Percentiles rank a stretch among this genome's conserved stretches.
Evolutionary conservation across 148 eudicot species (phyloP).

Genomic region (Gaultheria prostrata): DNA sequence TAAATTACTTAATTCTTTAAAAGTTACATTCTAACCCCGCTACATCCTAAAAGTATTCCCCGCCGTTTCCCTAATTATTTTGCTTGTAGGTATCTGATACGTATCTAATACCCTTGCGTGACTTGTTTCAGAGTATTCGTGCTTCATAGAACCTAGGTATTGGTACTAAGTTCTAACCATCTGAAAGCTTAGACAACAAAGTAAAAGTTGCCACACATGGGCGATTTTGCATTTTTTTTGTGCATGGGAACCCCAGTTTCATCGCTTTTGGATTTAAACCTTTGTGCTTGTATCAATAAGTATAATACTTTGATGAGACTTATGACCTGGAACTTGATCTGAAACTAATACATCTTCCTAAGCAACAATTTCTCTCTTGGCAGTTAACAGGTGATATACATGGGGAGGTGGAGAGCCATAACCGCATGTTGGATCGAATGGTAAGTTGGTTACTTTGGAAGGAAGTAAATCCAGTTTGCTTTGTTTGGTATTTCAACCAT

Average conservation of each 20-base stretch:
- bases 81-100: background rate
- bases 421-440: conserved; percentile 72
- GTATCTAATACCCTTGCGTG: background rate
- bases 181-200: background rate
- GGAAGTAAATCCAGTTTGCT: background rate
- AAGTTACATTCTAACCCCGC: background rate
- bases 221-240: background rate
- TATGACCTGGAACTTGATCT: background rate
- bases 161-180: background rate
- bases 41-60: background rate
- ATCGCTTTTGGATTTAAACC: background rate
- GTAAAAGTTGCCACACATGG: background rate
- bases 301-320: background rate
- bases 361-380: conserved; percentile 3
- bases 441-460: conserved; percentile 31
- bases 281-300: background rate
- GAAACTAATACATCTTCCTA: background rate
- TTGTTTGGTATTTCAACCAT: background rate
- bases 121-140: background rate
- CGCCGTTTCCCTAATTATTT: too few relatives aligned
- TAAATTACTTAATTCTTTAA: background rate
- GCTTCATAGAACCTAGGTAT: background rate
- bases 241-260: background rate
- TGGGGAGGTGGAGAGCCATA: conserved; percentile 78
- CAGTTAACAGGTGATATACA: conserved; percentile 93